These are phyloP conservation scores for Neurospora sp. DNA, from an alignment of 495 filamentous ascomycete species.

Conservation along the genomic window DNA sequence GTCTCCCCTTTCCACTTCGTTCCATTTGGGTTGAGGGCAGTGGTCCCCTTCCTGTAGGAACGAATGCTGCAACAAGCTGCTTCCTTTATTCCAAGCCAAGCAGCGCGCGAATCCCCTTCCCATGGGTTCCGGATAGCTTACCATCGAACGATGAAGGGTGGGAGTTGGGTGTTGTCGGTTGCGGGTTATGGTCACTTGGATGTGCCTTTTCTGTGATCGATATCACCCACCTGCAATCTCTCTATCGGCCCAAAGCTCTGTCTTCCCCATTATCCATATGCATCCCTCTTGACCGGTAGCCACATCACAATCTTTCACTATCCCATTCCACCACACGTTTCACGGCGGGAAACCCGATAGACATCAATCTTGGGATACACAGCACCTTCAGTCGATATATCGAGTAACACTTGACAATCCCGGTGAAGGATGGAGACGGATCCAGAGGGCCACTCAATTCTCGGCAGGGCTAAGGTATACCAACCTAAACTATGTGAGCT, in stretches of 20 bases:
- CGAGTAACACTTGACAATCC: background rate
- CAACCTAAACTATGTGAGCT: background rate
- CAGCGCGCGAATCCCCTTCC: background rate
- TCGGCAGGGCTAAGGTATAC: background rate
- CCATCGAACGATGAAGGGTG: background rate
- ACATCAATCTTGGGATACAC: background rate
- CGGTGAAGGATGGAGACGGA: background rate
- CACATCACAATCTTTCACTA: background rate
- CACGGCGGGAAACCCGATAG: background rate
- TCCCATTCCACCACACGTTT: background rate
- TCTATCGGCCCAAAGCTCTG: background rate
- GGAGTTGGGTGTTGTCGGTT: background rate
- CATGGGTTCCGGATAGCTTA: background rate
- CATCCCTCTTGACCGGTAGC: background rate
- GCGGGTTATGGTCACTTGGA: background rate
- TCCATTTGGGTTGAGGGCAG: background rate
- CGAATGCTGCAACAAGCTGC: background rate
- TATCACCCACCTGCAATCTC: background rate
- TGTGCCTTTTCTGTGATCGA: background rate
- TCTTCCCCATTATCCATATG: background rate
- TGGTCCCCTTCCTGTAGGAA: background rate
- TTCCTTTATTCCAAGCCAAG: background rate
- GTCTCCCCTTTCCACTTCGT: background rate
- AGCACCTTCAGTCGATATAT: background rate
- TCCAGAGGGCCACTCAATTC: background rate